A percentile compares a stretch with the other conserved stretches of the same genome.
These are phyloP conservation scores for Ophiostoma tasmaniense DNA, from an alignment of 2,329 filamentous ascomycete genomes.

Conservation along the genomic window DNA sequence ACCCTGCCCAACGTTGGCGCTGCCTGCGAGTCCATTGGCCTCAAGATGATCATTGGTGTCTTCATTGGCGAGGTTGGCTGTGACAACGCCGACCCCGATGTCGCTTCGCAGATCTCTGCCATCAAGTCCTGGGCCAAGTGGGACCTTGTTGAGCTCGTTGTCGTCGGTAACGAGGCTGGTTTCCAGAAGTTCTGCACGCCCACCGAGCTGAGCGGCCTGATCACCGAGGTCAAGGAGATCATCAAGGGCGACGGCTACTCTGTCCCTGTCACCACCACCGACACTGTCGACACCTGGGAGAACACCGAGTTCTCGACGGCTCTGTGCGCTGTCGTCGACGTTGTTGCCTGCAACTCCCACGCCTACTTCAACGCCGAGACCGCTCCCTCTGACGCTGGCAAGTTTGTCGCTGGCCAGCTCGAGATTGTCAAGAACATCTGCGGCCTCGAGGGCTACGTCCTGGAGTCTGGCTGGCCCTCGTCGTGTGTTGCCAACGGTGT, in stretches of 20 bases:
- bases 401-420: conserved; percentile 69
- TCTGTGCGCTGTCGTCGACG: conserved; percentile 67
- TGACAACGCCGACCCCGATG: conserved; percentile 48
- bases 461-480: conserved; percentile 87
- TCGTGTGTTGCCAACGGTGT: conserved; percentile 59
- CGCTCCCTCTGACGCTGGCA: conserved; percentile 56
- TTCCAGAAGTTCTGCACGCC: conserved; percentile 63
- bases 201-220: conserved; percentile 58
- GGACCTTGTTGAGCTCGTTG: conserved; percentile 67
- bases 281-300: conserved; percentile 74
- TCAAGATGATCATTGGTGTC: conserved; percentile 80
- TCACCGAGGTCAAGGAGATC: conserved; percentile 54
- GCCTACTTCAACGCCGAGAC: conserved; percentile 81
- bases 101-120: conserved; percentile 63
- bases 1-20: conserved; percentile 66
- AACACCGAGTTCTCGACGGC: conserved; percentile 44
- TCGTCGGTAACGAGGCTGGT: conserved; percentile 86
- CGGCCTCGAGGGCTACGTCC: conserved; percentile 66
- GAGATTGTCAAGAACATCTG: conserved; percentile 62
- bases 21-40: conserved; percentile 55
- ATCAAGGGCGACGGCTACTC: conserved; percentile 60
- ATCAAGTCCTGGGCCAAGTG: conserved; percentile 67
- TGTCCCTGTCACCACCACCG: conserved; percentile 72
- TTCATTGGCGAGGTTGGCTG: conserved; percentile 64
- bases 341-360: conserved; percentile 81